A percentile compares a stretch with the other conserved stretches of the same genome.
phyloP scores from a whole-genome alignment of 2,329 filamentous ascomycete genomes.

The Trichoderma polysporum region DNA sequence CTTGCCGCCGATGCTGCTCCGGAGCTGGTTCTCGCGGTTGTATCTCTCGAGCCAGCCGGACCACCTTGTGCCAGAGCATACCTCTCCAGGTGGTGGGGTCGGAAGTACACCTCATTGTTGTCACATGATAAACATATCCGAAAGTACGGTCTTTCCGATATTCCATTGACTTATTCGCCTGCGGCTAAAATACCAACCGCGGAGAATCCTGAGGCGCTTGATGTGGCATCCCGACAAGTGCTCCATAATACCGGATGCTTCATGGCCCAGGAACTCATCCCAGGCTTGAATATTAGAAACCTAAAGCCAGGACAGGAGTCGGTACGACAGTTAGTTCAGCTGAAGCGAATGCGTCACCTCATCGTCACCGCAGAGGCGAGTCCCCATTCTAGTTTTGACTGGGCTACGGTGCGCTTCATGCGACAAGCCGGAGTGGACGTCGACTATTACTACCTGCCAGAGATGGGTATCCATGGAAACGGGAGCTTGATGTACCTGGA shows the following conservation, averaged over 20 bases:
- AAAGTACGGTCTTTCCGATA: constrained; percentile 42
- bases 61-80: constrained; percentile 45
- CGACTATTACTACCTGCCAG: constrained; percentile 45
- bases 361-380: constrained; percentile 54
- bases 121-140: constrained; percentile 32
- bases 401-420: constrained; percentile 53
- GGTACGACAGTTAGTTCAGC: constrained; percentile 45
- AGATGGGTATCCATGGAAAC: constrained; percentile 50
- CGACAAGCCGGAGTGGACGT: constrained; percentile 49
- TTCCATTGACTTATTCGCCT: constrained; percentile 44
- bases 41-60: constrained; percentile 54
- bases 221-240: too few species aligned
- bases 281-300: background rate
- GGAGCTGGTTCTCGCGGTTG: constrained; percentile 46
- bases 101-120: constrained; percentile 27
- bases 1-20: constrained; percentile 50
- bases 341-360: constrained; percentile 48
- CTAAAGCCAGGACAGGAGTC: background rate
- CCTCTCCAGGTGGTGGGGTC: background rate
- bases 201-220: background rate
- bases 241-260: background rate
- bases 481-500: constrained; percentile 57
- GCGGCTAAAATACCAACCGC: constrained; percentile 21
- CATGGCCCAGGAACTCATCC: background rate
- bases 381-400: constrained; percentile 55